Evolutionary conservation across 1,284 basidiomycete genomes (phyloP).

Genomic region (Sporisorium graminicola): DNA sequence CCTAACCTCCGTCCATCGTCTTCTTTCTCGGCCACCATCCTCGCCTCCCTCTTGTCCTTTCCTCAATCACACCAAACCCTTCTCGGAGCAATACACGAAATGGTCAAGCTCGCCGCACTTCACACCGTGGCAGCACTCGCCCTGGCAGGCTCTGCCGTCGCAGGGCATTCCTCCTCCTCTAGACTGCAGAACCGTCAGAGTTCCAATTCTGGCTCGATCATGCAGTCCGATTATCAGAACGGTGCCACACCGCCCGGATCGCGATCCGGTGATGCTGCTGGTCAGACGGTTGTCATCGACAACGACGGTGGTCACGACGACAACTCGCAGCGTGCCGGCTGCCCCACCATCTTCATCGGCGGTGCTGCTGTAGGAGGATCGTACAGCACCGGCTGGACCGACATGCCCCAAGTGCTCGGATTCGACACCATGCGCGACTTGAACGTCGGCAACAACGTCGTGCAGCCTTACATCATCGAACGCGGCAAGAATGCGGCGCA

Average conservation of each 20-base stretch:
- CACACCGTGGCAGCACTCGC: constrained; percentile 26
- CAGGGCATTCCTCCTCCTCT: constrained; percentile 10
- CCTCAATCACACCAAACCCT: too few relatives aligned
- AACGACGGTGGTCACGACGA: constrained; percentile 55
- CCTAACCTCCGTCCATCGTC: neutral
- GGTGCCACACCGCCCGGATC: constrained; percentile 55
- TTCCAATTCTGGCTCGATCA: constrained; percentile 40
- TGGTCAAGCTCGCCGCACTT: constrained; percentile 28
- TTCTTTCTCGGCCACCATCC: neutral
- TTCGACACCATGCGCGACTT: constrained; percentile 62
- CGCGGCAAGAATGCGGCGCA: constrained; percentile 37
- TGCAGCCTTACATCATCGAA: constrained; percentile 57
- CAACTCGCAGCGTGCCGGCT: constrained; percentile 56
- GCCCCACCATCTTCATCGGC: constrained; percentile 63
- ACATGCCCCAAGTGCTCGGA: constrained; percentile 61
- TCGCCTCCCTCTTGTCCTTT: neutral
- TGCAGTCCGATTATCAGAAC: constrained; percentile 55
- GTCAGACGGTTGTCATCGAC: constrained; percentile 59
- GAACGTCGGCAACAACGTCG: constrained; percentile 34
- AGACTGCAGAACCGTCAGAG: constrained; percentile 36
- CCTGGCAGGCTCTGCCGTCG: constrained; percentile 27
- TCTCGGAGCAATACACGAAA: neutral
- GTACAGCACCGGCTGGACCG: constrained; percentile 54
- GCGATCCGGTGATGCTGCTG: constrained; percentile 47
- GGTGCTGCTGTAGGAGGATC: constrained; percentile 55